Evolutionary conservation across 768 basidiomycete genomes (phyloP).

Genomic region (Russula olivacea): DNA sequence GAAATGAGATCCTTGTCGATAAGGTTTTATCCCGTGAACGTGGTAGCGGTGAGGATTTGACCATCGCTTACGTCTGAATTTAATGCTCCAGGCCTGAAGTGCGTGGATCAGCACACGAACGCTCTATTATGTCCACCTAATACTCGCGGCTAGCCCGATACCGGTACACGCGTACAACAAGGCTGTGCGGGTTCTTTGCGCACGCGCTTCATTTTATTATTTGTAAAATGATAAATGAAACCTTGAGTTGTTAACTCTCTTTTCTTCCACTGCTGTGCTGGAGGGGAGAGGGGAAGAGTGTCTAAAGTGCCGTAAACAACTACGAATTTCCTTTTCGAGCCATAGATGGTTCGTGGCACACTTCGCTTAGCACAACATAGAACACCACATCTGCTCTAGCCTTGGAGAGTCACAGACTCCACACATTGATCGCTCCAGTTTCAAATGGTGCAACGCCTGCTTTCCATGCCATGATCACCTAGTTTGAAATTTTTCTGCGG

Average conservation of each 20-base stretch:
- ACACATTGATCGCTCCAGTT: background rate
- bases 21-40: constrained; percentile 20
- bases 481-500: background rate
- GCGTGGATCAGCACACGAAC: constrained; percentile 22
- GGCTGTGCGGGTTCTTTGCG: constrained; percentile 18
- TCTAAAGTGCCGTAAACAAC: constrained; percentile 1
- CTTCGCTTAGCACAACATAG: background rate
- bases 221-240: constrained; percentile 10
- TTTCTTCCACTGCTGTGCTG: constrained; percentile 3
- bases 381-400: background rate
- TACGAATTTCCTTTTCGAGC: constrained; percentile 18
- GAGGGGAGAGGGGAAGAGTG: constrained; percentile 1
- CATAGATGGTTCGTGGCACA: background rate
- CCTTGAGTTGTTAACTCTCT: background rate
- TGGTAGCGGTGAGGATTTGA: constrained; percentile 20
- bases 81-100: constrained; percentile 15
- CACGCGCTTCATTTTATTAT: constrained; percentile 8
- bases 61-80: constrained; percentile 3
- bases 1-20: constrained; percentile 23
- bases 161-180: background rate
- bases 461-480: background rate
- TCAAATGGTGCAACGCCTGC: background rate
- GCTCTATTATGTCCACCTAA: constrained; percentile 3
- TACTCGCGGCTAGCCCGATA: constrained; percentile 2
- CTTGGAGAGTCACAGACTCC: background rate